phyloP scores from a whole-genome alignment of 2,329 filamentous ascomycete species.

The Epichloe sibirici region DNA sequence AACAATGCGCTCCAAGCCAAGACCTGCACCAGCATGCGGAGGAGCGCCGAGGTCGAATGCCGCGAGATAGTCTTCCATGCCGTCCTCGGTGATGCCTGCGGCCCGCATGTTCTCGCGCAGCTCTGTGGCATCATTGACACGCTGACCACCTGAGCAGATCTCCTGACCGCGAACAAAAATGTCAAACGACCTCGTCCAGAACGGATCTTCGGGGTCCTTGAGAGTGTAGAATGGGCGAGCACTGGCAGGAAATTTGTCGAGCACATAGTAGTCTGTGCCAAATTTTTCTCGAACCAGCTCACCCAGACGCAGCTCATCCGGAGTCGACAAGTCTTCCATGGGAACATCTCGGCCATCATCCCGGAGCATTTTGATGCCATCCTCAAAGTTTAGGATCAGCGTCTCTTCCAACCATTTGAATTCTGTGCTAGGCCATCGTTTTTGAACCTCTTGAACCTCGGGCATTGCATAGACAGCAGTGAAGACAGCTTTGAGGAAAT shows the following conservation, averaged over 20 bases:
- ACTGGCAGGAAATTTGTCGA: constrained; percentile 81
- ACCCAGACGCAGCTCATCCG: constrained; percentile 78
- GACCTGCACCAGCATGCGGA: constrained; percentile 80
- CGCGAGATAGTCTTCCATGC: constrained; percentile 82
- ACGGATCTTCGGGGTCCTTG: constrained; percentile 59
- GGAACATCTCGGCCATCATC: constrained; percentile 69
- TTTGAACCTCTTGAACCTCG: constrained; percentile 69
- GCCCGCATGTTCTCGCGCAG: constrained; percentile 68
- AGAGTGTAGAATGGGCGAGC: constrained; percentile 89
- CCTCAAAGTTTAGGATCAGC: constrained; percentile 65
- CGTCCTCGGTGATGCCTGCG: constrained; percentile 62
- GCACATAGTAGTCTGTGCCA: constrained; percentile 80
- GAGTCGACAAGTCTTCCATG: constrained; percentile 66
- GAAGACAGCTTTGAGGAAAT: constrained; percentile 64
- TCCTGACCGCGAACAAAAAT: constrained; percentile 91
- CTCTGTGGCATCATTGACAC: constrained; percentile 69
- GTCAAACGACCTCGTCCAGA: constrained; percentile 83
- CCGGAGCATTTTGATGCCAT: constrained; percentile 71
- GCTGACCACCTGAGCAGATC: constrained; percentile 83
- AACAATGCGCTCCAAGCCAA: constrained; percentile 78
- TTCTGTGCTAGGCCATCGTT: constrained; percentile 76
- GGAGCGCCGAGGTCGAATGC: constrained; percentile 83
- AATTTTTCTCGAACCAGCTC: constrained; percentile 77
- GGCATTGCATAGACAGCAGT: constrained; percentile 31
- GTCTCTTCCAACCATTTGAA: constrained; percentile 81